A percentile compares a stretch with the other conserved stretches of the same genome.
These are phyloP conservation scores for Suillus cothurnatus DNA, from an alignment of 768 basidiomycete species.

Conservation along the genomic window DNA sequence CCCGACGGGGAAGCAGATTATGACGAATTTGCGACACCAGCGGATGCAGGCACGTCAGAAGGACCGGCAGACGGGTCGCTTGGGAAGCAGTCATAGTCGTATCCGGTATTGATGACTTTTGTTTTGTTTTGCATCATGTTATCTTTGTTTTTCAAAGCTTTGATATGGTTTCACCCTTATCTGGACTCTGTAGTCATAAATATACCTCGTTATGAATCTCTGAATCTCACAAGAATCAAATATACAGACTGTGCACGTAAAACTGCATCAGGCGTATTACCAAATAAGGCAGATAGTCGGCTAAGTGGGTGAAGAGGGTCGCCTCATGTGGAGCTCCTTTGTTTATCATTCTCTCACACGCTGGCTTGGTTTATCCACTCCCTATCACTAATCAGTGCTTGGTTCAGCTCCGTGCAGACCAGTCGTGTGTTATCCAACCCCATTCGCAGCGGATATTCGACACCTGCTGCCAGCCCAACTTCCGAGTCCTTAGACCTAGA, in stretches of 20 bases:
- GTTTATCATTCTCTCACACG: conserved; percentile 8
- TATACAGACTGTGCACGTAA: background rate
- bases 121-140: background rate
- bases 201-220: conserved; percentile 12
- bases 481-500: conserved; percentile 6
- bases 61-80: conserved; percentile 32
- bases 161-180: conserved; percentile 7
- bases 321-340: background rate
- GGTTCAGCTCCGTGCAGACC: background rate
- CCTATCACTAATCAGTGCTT: background rate
- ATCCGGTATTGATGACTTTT: conserved; percentile 25
- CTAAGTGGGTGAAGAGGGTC: too few relatives aligned
- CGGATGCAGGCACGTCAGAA: conserved; percentile 35
- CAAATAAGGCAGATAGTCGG: background rate
- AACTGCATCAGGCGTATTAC: background rate
- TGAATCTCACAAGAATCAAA: background rate
- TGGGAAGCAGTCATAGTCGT: conserved; percentile 34
- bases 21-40: conserved; percentile 60
- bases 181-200: background rate
- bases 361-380: conserved; percentile 5
- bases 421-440: background rate
- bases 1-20: conserved; percentile 65
- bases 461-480: background rate
- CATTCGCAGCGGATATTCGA: background rate
- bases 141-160: conserved; percentile 16